Evolutionary conservation across 495 filamentous ascomycete species (phyloP).

Genomic region (Chaetomium fimeti): DNA sequence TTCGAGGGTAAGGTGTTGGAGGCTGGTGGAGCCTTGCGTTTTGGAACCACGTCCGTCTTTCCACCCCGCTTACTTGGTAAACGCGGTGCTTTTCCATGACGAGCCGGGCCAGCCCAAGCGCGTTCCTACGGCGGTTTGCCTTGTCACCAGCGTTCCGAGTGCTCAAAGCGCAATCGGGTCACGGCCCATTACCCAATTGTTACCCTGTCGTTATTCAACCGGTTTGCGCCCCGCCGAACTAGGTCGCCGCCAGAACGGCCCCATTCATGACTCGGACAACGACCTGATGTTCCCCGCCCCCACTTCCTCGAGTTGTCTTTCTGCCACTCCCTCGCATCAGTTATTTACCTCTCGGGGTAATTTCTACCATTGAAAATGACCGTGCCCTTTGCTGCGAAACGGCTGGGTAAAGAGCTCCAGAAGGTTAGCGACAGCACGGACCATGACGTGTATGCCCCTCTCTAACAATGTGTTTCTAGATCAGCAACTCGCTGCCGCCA

Average conservation of each 20-base stretch:
- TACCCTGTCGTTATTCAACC: background rate
- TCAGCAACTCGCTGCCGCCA: conserved; percentile 55
- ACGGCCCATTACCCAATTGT: background rate
- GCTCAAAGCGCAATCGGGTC: background rate
- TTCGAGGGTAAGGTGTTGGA: conserved; percentile 13
- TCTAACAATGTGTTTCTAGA: conserved; percentile 37
- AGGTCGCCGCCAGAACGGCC: background rate
- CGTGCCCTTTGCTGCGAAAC: conserved; percentile 47
- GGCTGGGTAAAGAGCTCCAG: conserved; percentile 51
- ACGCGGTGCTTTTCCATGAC: background rate
- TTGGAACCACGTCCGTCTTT: background rate
- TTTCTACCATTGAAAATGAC: conserved; percentile 34
- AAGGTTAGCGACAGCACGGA: conserved; percentile 40
- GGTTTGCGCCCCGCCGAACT: background rate
- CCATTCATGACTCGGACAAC: background rate
- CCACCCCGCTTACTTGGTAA: background rate
- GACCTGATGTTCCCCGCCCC: conserved; percentile 2
- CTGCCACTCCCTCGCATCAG: background rate
- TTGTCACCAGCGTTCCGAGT: background rate
- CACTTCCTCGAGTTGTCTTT: background rate
- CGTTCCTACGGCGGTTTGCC: background rate
- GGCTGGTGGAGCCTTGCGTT: conserved; percentile 12
- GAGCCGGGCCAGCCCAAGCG: background rate
- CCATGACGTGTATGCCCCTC: background rate
- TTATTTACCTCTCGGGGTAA: background rate